Conservation (phyloP, 768 basidiomycete species). For the Lenzites betulinus region DNA sequence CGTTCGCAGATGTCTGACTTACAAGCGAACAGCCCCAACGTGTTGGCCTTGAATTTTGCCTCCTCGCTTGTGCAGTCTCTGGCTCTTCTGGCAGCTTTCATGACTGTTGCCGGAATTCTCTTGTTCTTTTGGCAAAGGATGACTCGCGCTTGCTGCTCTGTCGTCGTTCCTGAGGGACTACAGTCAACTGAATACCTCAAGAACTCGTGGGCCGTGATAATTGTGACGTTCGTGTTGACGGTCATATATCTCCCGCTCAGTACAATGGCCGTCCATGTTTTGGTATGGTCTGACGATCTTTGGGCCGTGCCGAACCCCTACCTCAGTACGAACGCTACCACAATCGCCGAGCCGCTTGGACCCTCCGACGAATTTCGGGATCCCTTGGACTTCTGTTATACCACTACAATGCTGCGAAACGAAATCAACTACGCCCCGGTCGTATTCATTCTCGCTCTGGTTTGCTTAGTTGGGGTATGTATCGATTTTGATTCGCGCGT, state of each 20-base stretch:
- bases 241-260: slow-evolving; percentile 76
- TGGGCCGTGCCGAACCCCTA: slow-evolving; percentile 76
- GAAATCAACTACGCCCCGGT: slow-evolving; percentile 70
- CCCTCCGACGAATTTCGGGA: slow-evolving; percentile 57
- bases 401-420: slow-evolving; percentile 72
- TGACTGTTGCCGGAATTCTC: slow-evolving; percentile 51
- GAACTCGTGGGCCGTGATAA: slow-evolving; percentile 55
- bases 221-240: slow-evolving; percentile 65
- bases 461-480: slow-evolving; percentile 56
- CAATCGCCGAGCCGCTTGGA: slow-evolving; percentile 53
- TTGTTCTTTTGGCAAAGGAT: slow-evolving; percentile 61
- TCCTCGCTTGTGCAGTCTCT: slow-evolving; percentile 60
- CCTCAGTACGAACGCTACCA: slow-evolving; percentile 55
- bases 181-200: slow-evolving; percentile 44
- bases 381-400: slow-evolving; percentile 75
- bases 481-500: not conserved
- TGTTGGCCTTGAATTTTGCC: slow-evolving; percentile 74
- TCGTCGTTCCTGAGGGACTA: slow-evolving; percentile 55
- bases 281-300: slow-evolving; percentile 77
- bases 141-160: slow-evolving; percentile 49
- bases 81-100: slow-evolving; percentile 59
- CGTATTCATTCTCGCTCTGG: slow-evolving; percentile 55
- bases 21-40: slow-evolving; percentile 54
- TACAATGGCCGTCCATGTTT: slow-evolving; percentile 73
- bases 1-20: not conserved